These are phyloP conservation scores for Suillus subalutaceus DNA, from an alignment of 768 basidiomycete genomes.

Conservation along the genomic window DNA sequence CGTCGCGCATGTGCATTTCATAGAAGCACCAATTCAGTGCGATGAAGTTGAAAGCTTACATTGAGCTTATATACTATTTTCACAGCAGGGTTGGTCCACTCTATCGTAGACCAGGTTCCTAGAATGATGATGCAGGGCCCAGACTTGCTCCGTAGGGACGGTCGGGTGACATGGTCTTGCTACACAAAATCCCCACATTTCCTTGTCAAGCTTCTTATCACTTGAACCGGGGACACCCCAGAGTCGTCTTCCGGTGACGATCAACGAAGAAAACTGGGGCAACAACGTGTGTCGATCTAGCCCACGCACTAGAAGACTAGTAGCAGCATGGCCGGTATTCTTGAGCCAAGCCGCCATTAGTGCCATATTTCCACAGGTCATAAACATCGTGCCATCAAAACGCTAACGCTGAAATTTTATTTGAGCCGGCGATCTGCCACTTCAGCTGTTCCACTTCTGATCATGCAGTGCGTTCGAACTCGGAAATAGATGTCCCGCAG, in stretches of 20 bases:
- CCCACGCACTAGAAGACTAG: neutral
- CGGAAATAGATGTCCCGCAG: neutral
- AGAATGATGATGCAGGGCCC: constrained; percentile 5
- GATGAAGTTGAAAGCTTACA: neutral
- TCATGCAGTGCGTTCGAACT: neutral
- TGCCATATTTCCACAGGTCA: neutral
- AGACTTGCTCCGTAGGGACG: neutral
- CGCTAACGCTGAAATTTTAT: neutral
- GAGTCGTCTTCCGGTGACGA: neutral
- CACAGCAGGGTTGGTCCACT: constrained; percentile 8
- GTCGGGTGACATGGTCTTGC: neutral
- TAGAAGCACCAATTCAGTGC: neutral
- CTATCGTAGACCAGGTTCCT: neutral
- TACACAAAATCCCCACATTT: neutral
- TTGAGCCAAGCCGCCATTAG: neutral
- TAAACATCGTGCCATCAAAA: neutral
- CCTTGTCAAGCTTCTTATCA: neutral
- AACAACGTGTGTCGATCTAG: neutral
- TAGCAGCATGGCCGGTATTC: neutral
- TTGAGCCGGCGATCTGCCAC: neutral
- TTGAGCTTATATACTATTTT: neutral
- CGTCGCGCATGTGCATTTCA: constrained; percentile 1
- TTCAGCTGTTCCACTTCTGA: neutral
- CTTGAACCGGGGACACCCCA: constrained; percentile 1
- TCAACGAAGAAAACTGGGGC: constrained; percentile 1